A percentile compares a stretch with the other conserved stretches of the same genome.
These are phyloP conservation scores for Xylaria digitata DNA, from an alignment of 2,329 filamentous ascomycete genomes.

Conservation along the genomic window DNA sequence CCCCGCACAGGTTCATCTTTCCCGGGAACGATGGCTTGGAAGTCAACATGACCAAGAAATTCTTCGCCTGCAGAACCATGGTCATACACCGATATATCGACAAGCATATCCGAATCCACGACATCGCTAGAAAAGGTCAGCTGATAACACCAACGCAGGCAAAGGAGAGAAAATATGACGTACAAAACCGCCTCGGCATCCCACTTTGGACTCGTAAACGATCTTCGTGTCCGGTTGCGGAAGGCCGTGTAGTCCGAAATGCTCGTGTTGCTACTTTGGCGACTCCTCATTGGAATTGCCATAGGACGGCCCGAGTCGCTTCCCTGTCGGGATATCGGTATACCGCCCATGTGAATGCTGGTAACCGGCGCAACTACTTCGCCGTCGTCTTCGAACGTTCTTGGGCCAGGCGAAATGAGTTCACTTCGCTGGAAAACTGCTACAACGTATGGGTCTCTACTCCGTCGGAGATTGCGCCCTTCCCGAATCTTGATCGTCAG, in stretches of 20 bases:
- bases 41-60: slow-evolving; percentile 89
- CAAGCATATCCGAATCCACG: slow-evolving; percentile 86
- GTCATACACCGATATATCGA: slow-evolving; percentile 95
- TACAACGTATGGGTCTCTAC: slow-evolving; percentile 92
- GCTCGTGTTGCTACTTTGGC: slow-evolving; percentile 96
- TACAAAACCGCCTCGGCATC: slow-evolving; percentile 96
- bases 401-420: slow-evolving; percentile 89
- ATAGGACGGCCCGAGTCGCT: slow-evolving; percentile 87
- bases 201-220: slow-evolving; percentile 89
- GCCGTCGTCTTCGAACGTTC: slow-evolving; percentile 70
- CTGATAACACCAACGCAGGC: slow-evolving; percentile 13
- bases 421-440: slow-evolving; percentile 97
- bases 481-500: slow-evolving; percentile 89
- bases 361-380: slow-evolving; percentile 64
- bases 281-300: slow-evolving; percentile 96
- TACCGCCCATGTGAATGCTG: slow-evolving; percentile 58
- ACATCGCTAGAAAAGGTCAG: slow-evolving; percentile 75
- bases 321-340: slow-evolving; percentile 74
- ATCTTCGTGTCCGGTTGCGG: slow-evolving; percentile 66
- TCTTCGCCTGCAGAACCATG: slow-evolving; percentile 82
- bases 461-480: slow-evolving; percentile 82
- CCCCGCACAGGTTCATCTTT: slow-evolving; percentile 79
- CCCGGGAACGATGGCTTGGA: slow-evolving; percentile 74
- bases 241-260: slow-evolving; percentile 72
- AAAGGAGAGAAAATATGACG: slow-evolving; percentile 54